Percentiles rank a stretch among this genome's conserved stretches.
These are phyloP conservation scores for Gracilariopsis chorda DNA, from an alignment of 23 red algal genomes.

Conservation along the genomic window DNA sequence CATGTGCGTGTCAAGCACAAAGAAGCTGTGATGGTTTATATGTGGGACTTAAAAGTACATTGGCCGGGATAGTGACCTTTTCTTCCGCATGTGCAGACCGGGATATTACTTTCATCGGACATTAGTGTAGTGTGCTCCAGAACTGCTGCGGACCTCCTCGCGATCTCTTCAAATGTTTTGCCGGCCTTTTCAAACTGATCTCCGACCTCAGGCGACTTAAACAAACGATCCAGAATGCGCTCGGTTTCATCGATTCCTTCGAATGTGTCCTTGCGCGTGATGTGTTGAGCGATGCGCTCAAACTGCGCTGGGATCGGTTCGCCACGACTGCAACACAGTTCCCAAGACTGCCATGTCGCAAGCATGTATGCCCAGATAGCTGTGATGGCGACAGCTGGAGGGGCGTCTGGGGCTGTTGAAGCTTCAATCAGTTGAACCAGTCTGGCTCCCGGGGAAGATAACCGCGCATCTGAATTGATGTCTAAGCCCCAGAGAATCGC, in stretches of 20 bases:
- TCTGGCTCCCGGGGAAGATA: neutral
- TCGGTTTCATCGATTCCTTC: slow-evolving; percentile 13
- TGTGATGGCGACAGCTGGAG: slow-evolving; percentile 25
- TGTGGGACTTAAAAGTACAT: slow-evolving; percentile 60
- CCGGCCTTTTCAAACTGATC: slow-evolving; percentile 55
- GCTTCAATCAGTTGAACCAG: slow-evolving; percentile 42
- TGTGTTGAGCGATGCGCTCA: slow-evolving; percentile 9
- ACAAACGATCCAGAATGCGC: slow-evolving; percentile 23
- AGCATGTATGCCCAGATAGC: slow-evolving; percentile 54
- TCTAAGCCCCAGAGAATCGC: slow-evolving; percentile 17
- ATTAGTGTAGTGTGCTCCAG: slow-evolving; percentile 39
- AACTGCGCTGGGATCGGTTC: slow-evolving; percentile 13
- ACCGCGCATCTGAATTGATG: slow-evolving; percentile 38
- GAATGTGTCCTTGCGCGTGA: neutral
- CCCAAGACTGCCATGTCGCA: slow-evolving; percentile 42
- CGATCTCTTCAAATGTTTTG: slow-evolving; percentile 61
- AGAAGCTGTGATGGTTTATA: no score
- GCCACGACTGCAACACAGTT: neutral
- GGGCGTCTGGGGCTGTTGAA: slow-evolving; percentile 40
- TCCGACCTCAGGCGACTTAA: neutral
- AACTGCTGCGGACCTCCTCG: neutral
- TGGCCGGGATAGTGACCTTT: slow-evolving; percentile 47
- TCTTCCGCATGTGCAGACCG: slow-evolving; percentile 54
- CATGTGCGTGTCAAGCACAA: no score
- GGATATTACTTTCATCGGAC: slow-evolving; percentile 26